These are phyloP conservation scores for Penicillium alfredii DNA, from an alignment of 495 filamentous ascomycete species.

Conservation along the genomic window DNA sequence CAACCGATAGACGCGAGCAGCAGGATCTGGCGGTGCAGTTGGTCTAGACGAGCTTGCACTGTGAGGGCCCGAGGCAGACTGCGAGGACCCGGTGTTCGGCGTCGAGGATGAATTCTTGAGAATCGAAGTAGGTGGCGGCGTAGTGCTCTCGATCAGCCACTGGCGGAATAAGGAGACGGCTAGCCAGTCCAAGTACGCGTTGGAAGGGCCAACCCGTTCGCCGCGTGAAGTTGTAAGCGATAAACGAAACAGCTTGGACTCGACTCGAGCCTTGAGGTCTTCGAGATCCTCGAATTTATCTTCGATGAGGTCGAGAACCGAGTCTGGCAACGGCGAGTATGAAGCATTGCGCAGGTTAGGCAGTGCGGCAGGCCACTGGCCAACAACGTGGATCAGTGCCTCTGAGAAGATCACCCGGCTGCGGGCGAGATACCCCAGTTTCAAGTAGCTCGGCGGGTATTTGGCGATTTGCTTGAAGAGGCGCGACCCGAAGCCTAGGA, in stretches of 20 bases:
- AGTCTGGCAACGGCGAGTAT: constrained; percentile 53
- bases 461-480: constrained; percentile 93
- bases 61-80: constrained; percentile 24
- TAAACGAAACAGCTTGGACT: constrained; percentile 73
- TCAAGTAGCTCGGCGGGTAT: constrained; percentile 86
- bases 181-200: constrained; percentile 80
- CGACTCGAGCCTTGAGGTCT: constrained; percentile 58
- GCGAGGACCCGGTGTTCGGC: constrained; percentile 15
- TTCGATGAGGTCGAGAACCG: constrained; percentile 80
- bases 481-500: constrained; percentile 80
- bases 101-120: constrained; percentile 33
- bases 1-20: constrained; percentile 65
- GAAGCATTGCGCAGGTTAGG: constrained; percentile 62
- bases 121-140: constrained; percentile 54
- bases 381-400: constrained; percentile 84
- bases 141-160: constrained; percentile 84
- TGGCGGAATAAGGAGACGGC: constrained; percentile 79
- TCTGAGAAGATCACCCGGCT: constrained; percentile 85
- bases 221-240: constrained; percentile 72
- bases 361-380: constrained; percentile 78
- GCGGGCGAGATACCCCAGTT: constrained; percentile 77
- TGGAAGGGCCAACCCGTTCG: constrained; percentile 71
- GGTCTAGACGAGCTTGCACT: constrained; percentile 15
- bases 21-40: constrained; percentile 19
- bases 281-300: constrained; percentile 84